Percentiles rank a stretch among this genome's conserved stretches.
Conservation (phyloP, 116 monocot genomes). For the Dioscorea cayenensis region DNA sequence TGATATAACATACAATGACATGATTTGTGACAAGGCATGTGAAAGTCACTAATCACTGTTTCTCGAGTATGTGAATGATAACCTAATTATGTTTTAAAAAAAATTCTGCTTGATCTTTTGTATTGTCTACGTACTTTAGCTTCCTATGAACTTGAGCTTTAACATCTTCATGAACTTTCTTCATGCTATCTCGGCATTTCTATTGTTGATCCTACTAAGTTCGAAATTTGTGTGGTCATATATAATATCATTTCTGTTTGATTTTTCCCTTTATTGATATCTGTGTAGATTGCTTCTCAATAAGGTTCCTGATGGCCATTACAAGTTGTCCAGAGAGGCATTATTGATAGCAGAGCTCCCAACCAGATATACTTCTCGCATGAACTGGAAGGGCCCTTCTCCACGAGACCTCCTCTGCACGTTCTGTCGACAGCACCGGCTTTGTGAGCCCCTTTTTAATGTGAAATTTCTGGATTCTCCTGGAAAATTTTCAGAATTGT, state of each 20-base stretch:
- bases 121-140: too few species aligned
- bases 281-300: conserved; percentile 56
- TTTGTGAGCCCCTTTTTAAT: conserved; percentile 63
- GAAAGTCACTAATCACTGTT: too few species aligned
- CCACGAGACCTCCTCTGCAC: conserved; percentile 64
- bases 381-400: conserved; percentile 71
- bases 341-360: conserved; percentile 79
- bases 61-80: too few species aligned
- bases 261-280: background rate
- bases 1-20: too few species aligned
- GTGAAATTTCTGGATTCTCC: conserved; percentile 20
- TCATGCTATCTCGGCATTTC: too few species aligned
- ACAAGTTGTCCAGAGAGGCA: conserved; percentile 75
- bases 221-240: background rate
- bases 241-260: background rate
- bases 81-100: too few species aligned
- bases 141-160: too few species aligned
- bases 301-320: conserved; percentile 73
- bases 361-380: conserved; percentile 41
- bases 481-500: conserved; percentile 2
- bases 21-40: too few species aligned
- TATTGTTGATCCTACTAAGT: too few species aligned
- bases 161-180: too few species aligned
- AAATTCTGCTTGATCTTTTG: too few species aligned
- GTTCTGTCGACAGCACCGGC: conserved; percentile 74